Evolutionary conservation across 2,329 filamentous ascomycete species (phyloP).

Genomic region (Neonectria magnoliae): DNA sequence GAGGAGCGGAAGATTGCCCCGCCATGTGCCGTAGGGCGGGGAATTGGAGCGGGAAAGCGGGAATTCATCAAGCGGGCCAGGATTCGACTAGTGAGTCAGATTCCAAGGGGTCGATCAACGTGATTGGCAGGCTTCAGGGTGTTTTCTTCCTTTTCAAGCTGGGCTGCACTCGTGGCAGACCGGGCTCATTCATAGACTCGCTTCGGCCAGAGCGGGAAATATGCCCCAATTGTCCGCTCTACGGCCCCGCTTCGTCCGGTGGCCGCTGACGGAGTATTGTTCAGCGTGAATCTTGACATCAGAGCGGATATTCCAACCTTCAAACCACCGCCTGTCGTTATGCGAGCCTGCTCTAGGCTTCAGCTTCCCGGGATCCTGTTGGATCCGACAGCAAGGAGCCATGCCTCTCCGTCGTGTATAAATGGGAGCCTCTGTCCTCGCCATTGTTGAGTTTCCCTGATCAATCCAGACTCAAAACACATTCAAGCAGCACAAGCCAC

Average conservation of each 20-base stretch:
- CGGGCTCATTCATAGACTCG: no score
- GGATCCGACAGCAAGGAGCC: not conserved
- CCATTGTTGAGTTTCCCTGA: not conserved
- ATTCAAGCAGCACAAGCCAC: not conserved
- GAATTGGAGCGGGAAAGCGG: slow-evolving; percentile 3
- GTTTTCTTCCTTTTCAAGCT: no score
- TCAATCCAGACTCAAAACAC: not conserved
- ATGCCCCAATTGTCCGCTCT: not conserved
- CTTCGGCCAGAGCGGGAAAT: no score
- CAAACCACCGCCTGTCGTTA: not conserved
- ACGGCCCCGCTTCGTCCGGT: not conserved
- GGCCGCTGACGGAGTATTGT: not conserved
- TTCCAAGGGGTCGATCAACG: no score
- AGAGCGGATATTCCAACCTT: not conserved
- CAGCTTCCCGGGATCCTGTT: not conserved
- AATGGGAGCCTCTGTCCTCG: not conserved
- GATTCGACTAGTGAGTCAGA: not conserved
- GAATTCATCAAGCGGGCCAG: not conserved
- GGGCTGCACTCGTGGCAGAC: no score
- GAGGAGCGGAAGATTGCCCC: not conserved
- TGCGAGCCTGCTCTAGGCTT: not conserved
- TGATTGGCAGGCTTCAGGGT: no score
- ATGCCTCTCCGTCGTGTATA: not conserved
- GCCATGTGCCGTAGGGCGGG: not conserved
- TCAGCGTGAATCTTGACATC: not conserved